These are phyloP conservation scores for Starmerella potacharoeniae DNA, from an alignment of 805 yeast genomes.

Conservation along the genomic window DNA sequence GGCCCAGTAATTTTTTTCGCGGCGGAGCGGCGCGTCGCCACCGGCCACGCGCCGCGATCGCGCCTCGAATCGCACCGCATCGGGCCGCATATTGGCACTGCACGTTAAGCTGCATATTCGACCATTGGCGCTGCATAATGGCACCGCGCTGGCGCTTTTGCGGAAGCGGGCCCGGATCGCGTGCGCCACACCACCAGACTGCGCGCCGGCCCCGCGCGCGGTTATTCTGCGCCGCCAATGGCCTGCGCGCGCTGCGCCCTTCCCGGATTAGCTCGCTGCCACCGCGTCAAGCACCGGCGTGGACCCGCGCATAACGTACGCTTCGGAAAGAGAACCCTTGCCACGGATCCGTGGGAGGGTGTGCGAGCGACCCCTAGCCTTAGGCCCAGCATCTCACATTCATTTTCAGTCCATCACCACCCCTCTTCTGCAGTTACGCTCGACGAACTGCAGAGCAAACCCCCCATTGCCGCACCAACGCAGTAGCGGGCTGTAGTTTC, in stretches of 20 bases:
- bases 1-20: too few species aligned
- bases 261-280: background rate
- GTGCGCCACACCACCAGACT: too few species aligned
- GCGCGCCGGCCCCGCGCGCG: too few species aligned
- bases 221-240: too few species aligned
- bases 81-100: too few species aligned
- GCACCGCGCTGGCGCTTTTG: too few species aligned
- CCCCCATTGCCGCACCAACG: background rate
- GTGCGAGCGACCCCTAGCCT: constrained; percentile 1
- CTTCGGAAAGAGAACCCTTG: background rate
- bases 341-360: background rate
- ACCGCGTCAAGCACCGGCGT: background rate
- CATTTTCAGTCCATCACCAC: background rate
- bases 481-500: background rate
- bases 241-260: background rate
- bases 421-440: background rate
- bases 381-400: background rate
- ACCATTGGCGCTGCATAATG: too few species aligned
- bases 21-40: too few species aligned
- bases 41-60: too few species aligned
- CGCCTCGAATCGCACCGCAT: too few species aligned
- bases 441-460: background rate
- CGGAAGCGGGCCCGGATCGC: too few species aligned
- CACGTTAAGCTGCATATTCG: too few species aligned
- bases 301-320: background rate